Percentiles rank a stretch among this genome's conserved stretches.
Evolutionary conservation across 1,284 basidiomycete species (phyloP).

Genomic region (Ustilago loliicola): DNA sequence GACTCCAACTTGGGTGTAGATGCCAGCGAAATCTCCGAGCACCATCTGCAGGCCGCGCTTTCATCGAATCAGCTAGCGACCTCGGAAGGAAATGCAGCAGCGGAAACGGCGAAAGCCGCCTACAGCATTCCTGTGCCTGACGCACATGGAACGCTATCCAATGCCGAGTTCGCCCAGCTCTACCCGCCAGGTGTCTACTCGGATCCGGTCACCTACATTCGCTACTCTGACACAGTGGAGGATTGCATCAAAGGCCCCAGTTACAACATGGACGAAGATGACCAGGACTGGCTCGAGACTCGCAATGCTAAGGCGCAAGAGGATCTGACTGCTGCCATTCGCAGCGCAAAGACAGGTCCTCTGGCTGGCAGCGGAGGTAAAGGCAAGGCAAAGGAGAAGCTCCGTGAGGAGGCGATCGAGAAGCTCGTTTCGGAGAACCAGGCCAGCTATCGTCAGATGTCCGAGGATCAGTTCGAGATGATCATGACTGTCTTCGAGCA

Average conservation of each 20-base stretch:
- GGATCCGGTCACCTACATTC: conserved; percentile 78
- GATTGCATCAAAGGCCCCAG: conserved; percentile 79
- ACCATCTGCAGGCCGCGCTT: conserved; percentile 69
- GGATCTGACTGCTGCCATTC: conserved; percentile 83
- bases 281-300: conserved; percentile 91
- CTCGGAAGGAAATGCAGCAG: conserved; percentile 35
- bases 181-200: conserved; percentile 67
- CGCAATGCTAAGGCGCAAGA: conserved; percentile 90
- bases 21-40: conserved; percentile 65
- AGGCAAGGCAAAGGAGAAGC: conserved; percentile 71
- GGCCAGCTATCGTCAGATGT: conserved; percentile 73
- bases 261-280: conserved; percentile 96
- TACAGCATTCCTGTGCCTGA: conserved; percentile 70
- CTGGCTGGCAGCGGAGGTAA: conserved; percentile 43
- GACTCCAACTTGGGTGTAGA: conserved; percentile 66
- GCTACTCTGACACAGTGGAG: conserved; percentile 89
- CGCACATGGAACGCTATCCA: conserved; percentile 57
- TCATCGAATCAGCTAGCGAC: conserved; percentile 68
- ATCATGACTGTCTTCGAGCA: conserved; percentile 96
- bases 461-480: conserved; percentile 92
- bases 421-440: conserved; percentile 71
- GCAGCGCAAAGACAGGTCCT: conserved; percentile 76
- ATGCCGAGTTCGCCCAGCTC: conserved; percentile 56
- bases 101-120: conserved; percentile 48
- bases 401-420: conserved; percentile 73